Conservation (phyloP, 2,329 filamentous ascomycete species). For the Aureobasidium namibiae region DNA sequence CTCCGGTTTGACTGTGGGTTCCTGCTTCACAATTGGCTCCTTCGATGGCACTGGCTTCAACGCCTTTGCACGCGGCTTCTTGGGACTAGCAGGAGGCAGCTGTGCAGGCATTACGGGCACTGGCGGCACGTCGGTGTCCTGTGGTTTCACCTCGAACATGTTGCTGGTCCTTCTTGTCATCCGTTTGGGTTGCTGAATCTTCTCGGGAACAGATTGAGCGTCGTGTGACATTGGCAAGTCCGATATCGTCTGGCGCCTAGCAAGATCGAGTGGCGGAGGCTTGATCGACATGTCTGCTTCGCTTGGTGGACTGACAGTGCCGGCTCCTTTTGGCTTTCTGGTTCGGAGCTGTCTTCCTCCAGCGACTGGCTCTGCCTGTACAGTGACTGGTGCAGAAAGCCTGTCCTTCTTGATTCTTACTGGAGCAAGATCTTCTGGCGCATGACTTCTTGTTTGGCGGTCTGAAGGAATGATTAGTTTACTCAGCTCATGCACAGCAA, state of each 20-base stretch:
- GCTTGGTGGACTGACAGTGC: constrained; percentile 27
- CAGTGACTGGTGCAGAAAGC: constrained; percentile 39
- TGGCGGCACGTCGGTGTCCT: constrained; percentile 14
- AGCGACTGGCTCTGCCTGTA: constrained; percentile 39
- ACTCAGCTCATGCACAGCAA: constrained; percentile 74
- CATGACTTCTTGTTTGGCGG: constrained; percentile 68
- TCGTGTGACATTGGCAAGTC: constrained; percentile 6
- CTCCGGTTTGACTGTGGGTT: background rate
- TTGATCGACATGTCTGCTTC: constrained; percentile 1
- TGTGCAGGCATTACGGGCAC: constrained; percentile 13
- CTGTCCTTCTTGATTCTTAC: constrained; percentile 54
- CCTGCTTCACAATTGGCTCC: background rate
- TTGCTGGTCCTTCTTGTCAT: constrained; percentile 8
- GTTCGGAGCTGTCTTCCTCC: constrained; percentile 67
- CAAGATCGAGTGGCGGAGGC: background rate
- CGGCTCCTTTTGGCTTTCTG: constrained; percentile 49
- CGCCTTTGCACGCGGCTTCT: background rate
- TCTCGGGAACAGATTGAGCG: background rate
- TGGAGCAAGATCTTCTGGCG: constrained; percentile 63
- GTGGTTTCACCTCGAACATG: background rate
- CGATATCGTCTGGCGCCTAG: constrained; percentile 15
- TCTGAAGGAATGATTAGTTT: constrained; percentile 71
- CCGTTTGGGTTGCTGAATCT: background rate
- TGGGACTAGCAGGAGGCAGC: background rate
- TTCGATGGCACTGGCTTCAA: background rate